Base-by-base conservation (phyloP, 352 stramenopile species). In the Phytophthora palmivora region DNA sequence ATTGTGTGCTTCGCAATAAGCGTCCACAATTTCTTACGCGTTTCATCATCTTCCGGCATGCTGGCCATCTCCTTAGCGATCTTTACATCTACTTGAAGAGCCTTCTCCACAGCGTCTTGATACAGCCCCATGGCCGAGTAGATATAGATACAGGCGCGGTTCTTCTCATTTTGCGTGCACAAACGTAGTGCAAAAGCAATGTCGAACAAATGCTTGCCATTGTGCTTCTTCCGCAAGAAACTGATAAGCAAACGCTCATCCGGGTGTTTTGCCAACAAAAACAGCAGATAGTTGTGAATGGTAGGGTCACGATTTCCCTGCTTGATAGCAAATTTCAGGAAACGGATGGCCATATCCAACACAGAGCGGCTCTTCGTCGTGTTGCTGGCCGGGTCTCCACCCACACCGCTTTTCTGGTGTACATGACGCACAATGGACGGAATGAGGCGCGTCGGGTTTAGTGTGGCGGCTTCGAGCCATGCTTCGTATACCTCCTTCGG, bases 231-330 rank as follows among this genome's bases (percentile, higher is more conserved):
- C 41, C 82, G 81, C 76, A 97, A 85, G 36, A 97, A 97, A 32
- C 95, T 94, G 58, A 96, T 96, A 21, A 97, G 76, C 53, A 94
- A 54, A 4, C 82, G 79, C 71, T 96, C 90, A 41, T 97, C 88
- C 1, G 88, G 88, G 56, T 96, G 87, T 75, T 96, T 94, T 1
- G 91, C 91, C 26, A 98, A 82, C 50, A 98, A 62, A 22, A 92
- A 95, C 14, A 98, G 42, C 51, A 98, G 74, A 49, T 97, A 96
- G 64, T 98, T 98, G 78, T 98, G 91, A 62, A 98, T 97, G 16
- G 92, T 96, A 26, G 83, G 80, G 70, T 96, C 89, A 9, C 87
- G 88, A 61, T 95, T 96, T 38, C 85, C 87, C 55, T 96, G 82
- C 48, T 97, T 97, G 74, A 98, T 94, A 19, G 87, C 90, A 58